These are phyloP conservation scores for Globisporangium perplexum DNA, from an alignment of 352 stramenopile species.

Conservation along the genomic window DNA sequence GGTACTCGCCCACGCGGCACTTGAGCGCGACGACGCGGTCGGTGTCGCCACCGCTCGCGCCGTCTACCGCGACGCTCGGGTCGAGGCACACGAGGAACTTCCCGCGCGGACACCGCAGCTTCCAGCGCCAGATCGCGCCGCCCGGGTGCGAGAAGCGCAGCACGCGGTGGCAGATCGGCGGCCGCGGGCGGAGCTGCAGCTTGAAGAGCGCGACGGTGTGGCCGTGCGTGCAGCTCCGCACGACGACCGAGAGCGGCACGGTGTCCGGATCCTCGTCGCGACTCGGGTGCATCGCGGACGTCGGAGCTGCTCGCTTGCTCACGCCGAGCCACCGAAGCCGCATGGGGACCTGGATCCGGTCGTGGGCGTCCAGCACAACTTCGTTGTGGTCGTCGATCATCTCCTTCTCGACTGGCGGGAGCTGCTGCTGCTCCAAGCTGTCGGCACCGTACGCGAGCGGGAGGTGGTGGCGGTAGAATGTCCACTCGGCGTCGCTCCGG, in stretches of 20 bases:
- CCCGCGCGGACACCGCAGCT: conserved; percentile 29
- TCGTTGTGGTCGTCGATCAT: conserved; percentile 91
- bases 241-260: conserved; percentile 59
- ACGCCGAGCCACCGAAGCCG: conserved; percentile 75
- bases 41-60: conserved; percentile 6
- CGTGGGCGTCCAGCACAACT: conserved; percentile 81
- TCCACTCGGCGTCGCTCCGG: conserved; percentile 75
- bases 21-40: conserved; percentile 50
- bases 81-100: conserved; percentile 74
- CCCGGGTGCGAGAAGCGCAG: conserved; percentile 58
- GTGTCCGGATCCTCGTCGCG: not conserved
- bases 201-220: conserved; percentile 89
- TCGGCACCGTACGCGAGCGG: conserved; percentile 41
- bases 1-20: conserved; percentile 84
- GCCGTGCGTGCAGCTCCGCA: conserved; percentile 84
- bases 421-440: conserved; percentile 1
- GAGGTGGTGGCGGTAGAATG: conserved; percentile 65
- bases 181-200: conserved; percentile 63
- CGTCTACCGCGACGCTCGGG: conserved; percentile 53
- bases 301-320: conserved; percentile 5
- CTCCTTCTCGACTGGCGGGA: conserved; percentile 81
- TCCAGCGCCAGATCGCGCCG: conserved; percentile 57
- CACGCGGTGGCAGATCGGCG: conserved; percentile 84
- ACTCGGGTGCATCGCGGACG: too few species aligned
- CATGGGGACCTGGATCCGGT: conserved; percentile 84